Conservation (phyloP, 306 rosid species). For the Echinosophora koreensis region DNA sequence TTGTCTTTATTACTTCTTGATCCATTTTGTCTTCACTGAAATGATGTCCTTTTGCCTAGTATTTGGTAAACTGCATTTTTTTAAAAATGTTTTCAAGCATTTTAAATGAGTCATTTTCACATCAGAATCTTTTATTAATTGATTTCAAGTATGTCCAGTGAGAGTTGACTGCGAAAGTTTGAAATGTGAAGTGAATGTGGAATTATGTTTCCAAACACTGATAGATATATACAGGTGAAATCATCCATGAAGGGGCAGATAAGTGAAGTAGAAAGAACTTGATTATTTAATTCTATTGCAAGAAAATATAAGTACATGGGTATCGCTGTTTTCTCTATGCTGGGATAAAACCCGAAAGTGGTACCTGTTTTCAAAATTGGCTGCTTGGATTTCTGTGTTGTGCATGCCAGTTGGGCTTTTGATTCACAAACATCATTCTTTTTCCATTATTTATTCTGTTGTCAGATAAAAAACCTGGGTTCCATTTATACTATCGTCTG, state of each 20-base stretch:
- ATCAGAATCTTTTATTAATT: not conserved
- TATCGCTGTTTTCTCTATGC: slow-evolving; percentile 24
- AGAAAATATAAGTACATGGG: not conserved
- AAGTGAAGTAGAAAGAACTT: slow-evolving; percentile 4
- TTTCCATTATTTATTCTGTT: slow-evolving; percentile 15
- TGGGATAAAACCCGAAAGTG: slow-evolving; percentile 15
- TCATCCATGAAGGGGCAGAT: not conserved
- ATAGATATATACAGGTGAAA: not conserved
- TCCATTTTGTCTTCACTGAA: not conserved
- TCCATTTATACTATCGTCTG: slow-evolving; percentile 12
- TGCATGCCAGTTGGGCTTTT: slow-evolving; percentile 13
- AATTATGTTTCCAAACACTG: slow-evolving; percentile 10
- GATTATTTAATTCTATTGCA: slow-evolving; percentile 13
- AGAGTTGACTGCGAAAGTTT: slow-evolving; percentile 1
- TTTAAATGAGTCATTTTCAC: slow-evolving; percentile 3
- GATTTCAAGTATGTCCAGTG: not conserved
- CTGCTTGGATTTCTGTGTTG: slow-evolving; percentile 20
- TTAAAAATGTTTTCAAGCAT: not conserved
- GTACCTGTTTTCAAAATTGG: slow-evolving; percentile 26
- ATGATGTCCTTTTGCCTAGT: not conserved
- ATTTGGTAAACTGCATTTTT: not conserved
- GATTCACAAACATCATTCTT: not conserved
- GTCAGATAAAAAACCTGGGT: slow-evolving; percentile 14
- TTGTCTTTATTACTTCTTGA: not conserved
- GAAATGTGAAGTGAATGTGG: slow-evolving; percentile 1